Evolutionary conservation across 2,329 filamentous ascomycete genomes (phyloP), one percentile per base, ranked within the genome.

Genomic region (Aspergillus cejpii): DNA sequence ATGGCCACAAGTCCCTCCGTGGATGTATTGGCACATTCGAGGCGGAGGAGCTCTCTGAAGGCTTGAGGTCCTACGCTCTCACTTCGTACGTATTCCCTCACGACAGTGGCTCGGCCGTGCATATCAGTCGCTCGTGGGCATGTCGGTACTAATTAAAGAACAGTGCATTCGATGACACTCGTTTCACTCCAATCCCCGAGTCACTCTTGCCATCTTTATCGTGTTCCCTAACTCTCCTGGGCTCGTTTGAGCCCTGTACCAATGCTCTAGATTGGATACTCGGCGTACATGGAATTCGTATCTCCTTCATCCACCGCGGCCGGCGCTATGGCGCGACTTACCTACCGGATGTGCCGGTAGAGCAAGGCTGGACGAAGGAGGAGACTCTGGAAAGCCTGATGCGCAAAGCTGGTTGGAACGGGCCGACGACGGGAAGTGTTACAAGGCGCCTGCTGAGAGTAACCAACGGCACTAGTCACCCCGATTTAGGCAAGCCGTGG

Each of bases 11-110:
- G 63, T 78, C 77, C 19, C 78, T 98, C 33, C 84, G 92, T 48
- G 92, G 92, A 48, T 98, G 92, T 74, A 97, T 98, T 62, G 92
- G 92, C 55, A 98, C 91, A 2, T 98, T 97, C 61, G 85, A 90
- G 60, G 66, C 82, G 2, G 80, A 87, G 58, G 79, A 84, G 39
- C 78, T 98, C 10, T 75, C 81, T 23, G 68, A 78, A 1, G 90
- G 89, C 3, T 72, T 98, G 34, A 74, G 80, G 41, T 81, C 80
- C 49, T 97, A 96, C 68, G 85, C 90, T 37, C 70, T 94, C 54
- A 92, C 85, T 41, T 89, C 90, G 65, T 83, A 70, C 55, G 75
- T 68, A 45, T 38, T 43, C 34, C 27, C 36, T 17, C 26, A 29
- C 21, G n/a, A n/a, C 11, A 47, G 10, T 33, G 37, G 34, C 27